These are phyloP conservation scores for Panellus pusillus DNA, from an alignment of 768 basidiomycete species.

Conservation along the genomic window DNA sequence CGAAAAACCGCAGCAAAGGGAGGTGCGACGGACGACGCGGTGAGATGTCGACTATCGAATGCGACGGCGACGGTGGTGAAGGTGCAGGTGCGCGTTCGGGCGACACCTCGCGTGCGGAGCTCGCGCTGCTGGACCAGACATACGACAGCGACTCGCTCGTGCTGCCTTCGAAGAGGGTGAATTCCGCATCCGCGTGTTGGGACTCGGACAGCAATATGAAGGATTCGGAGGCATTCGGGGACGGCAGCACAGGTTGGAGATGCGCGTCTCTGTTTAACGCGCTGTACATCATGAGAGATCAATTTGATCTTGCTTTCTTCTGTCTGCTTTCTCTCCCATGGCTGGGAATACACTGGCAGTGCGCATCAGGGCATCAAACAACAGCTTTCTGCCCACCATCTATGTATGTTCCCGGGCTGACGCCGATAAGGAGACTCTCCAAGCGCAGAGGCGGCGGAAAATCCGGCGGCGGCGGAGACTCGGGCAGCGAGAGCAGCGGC, in stretches of 20 bases:
- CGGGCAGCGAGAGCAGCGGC: neutral
- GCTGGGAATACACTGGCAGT: too few species aligned
- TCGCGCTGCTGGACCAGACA: neutral
- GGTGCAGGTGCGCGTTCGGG: neutral
- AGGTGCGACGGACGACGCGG: neutral
- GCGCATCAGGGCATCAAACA: too few species aligned
- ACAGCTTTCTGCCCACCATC: too few species aligned
- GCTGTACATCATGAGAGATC: too few species aligned
- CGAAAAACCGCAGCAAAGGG: neutral
- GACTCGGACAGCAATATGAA: neutral
- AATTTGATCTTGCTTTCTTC: too few species aligned
- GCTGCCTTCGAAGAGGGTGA: slow-evolving; percentile 11
- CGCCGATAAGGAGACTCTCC: slow-evolving; percentile 6
- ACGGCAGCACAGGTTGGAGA: slow-evolving; percentile 1
- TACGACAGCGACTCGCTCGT: neutral
- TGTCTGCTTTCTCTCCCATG: too few species aligned
- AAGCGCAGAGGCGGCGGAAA: slow-evolving; percentile 16
- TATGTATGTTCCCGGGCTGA: slow-evolving; percentile 18
- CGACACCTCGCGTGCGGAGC: neutral
- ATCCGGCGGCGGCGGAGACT: neutral
- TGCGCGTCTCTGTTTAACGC: too few species aligned
- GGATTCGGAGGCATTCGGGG: neutral
- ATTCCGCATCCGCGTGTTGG: neutral
- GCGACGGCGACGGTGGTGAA: neutral
- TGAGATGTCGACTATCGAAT: neutral